phyloP scores from a whole-genome alignment of 2,329 filamentous ascomycete genomes.

The Thielaviopsis ethacetica region DNA sequence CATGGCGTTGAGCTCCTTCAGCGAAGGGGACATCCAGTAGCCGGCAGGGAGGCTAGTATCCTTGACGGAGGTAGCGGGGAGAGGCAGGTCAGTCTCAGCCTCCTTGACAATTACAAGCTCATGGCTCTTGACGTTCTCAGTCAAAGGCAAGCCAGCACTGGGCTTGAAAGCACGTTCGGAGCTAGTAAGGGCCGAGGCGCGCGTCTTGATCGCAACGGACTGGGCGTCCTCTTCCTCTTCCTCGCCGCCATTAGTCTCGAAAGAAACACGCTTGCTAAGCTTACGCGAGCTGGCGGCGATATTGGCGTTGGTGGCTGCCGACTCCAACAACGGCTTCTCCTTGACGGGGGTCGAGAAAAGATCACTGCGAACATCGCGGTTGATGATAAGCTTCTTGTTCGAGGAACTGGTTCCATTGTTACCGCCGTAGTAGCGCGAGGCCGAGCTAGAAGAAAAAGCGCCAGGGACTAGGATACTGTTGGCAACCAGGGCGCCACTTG shows the following conservation, averaged over 20 bases:
- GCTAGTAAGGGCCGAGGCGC: slow-evolving; percentile 16
- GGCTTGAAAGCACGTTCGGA: slow-evolving; percentile 7
- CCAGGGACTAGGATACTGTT: slow-evolving; percentile 66
- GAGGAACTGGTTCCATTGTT: slow-evolving; percentile 40
- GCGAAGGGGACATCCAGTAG: slow-evolving; percentile 74
- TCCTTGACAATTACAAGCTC: slow-evolving; percentile 70
- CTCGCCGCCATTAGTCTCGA: slow-evolving; percentile 47
- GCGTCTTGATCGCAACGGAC: neutral
- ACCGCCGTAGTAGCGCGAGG: slow-evolving; percentile 47
- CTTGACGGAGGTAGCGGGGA: slow-evolving; percentile 15
- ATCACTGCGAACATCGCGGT: slow-evolving; percentile 66
- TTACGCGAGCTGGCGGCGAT: slow-evolving; percentile 27
- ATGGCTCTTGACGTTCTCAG: slow-evolving; percentile 58
- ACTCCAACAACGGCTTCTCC: slow-evolving; percentile 27
- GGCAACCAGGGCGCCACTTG: neutral
- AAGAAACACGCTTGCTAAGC: slow-evolving; percentile 78
- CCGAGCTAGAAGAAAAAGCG: slow-evolving; percentile 58
- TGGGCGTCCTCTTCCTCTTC: slow-evolving; percentile 23
- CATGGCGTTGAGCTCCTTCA: slow-evolving; percentile 63
- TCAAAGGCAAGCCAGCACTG: slow-evolving; percentile 19
- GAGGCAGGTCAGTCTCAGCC: slow-evolving; percentile 32
- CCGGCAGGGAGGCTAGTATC: slow-evolving; percentile 44
- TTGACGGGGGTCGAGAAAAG: slow-evolving; percentile 46
- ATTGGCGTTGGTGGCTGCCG: neutral
- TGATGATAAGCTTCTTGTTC: slow-evolving; percentile 86